Evolutionary conservation across 345 rosid genomes (phyloP).

Genomic region (Angophora floribunda): DNA sequence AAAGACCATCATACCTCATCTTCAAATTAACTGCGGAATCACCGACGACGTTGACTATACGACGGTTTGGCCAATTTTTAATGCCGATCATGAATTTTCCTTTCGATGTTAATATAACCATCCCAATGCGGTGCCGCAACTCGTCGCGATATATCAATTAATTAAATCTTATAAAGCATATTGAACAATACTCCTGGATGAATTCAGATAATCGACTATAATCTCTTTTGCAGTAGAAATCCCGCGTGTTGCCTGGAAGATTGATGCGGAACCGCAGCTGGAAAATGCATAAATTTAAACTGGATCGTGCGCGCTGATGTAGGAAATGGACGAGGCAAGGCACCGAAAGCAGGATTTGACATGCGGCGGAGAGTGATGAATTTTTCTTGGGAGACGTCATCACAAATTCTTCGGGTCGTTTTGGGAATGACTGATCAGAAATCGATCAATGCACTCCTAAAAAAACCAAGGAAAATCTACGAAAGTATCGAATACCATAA

Average conservation of each 20-base stretch:
- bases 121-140: not conserved
- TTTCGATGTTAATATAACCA: not conserved
- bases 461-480: not conserved
- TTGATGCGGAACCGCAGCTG: not conserved
- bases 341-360: not conserved
- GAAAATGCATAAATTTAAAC: not conserved
- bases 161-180: not conserved
- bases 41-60: not conserved
- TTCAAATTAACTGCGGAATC: not conserved
- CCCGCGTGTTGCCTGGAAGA: too few species aligned
- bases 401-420: not conserved
- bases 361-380: not conserved
- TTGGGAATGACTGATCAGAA: not conserved
- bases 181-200: not conserved
- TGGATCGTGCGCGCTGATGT: not conserved
- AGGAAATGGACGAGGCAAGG: not conserved
- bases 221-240: not conserved
- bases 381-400: not conserved
- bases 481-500: not conserved
- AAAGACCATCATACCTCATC: not conserved
- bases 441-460: not conserved
- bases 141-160: not conserved
- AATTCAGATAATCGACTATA: not conserved
- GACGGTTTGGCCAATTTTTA: not conserved
- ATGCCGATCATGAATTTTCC: not conserved